Percentiles rank a stretch among this genome's conserved stretches.
These are phyloP conservation scores for Rickenella mellea DNA, from an alignment of 768 basidiomycete species.

Conservation along the genomic window DNA sequence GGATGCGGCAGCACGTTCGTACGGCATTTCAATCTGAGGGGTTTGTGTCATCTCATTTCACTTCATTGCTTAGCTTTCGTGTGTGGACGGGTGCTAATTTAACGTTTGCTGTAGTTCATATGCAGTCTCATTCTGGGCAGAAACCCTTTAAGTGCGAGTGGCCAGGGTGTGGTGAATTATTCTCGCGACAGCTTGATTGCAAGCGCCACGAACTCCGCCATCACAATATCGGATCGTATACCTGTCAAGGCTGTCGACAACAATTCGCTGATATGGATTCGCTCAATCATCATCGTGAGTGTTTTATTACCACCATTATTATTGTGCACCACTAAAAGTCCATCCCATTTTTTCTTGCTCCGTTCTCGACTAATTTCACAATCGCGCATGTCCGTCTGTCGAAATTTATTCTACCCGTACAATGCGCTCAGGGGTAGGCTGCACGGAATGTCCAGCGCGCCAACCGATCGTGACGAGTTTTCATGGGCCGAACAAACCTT, in stretches of 20 bases:
- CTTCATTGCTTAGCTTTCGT: no score
- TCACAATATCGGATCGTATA: conserved; percentile 85
- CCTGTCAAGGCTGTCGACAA: conserved; percentile 87
- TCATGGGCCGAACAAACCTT: not conserved
- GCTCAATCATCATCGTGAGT: conserved; percentile 85
- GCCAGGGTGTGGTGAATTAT: conserved; percentile 91
- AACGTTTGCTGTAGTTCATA: conserved; percentile 49
- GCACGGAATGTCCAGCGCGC: conserved; percentile 48
- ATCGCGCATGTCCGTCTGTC: not conserved
- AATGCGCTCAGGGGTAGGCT: conserved; percentile 82
- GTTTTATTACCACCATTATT: conserved; percentile 1
- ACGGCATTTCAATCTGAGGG: conserved; percentile 87
- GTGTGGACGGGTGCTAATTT: conserved; percentile 1
- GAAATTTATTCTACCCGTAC: conserved; percentile 2
- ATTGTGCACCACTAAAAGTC: not conserved
- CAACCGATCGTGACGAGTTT: not conserved
- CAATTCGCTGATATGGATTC: conserved; percentile 95
- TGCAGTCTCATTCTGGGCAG: conserved; percentile 91
- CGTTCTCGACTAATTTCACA: not conserved
- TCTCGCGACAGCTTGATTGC: conserved; percentile 92
- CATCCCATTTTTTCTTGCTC: not conserved
- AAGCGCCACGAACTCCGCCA: conserved; percentile 94
- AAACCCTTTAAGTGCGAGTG: conserved; percentile 92
- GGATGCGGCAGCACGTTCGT: conserved; percentile 87
- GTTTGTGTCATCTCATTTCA: conserved; percentile 27